Conservation (phyloP, 2,329 filamentous ascomycete species). For the Aspergillus fumigatiaffinis region DNA sequence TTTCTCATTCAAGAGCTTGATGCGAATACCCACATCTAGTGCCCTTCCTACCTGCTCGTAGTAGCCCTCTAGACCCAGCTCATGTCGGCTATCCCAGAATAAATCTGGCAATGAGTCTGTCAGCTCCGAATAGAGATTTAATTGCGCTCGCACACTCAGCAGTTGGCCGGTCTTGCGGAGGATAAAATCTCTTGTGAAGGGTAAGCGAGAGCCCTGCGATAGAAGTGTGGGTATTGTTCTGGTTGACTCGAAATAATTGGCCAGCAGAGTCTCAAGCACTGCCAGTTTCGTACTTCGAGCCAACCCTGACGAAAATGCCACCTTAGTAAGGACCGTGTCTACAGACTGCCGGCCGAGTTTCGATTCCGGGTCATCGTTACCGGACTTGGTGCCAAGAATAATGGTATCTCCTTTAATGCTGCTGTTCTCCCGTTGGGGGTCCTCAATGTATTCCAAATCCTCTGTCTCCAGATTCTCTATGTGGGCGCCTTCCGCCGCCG, state of each 20-base stretch:
- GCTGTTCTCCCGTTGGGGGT: conserved; percentile 68
- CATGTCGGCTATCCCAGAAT: conserved; percentile 90
- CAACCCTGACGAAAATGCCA: conserved; percentile 92
- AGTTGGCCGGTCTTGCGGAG: conserved; percentile 91
- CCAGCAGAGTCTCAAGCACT: conserved; percentile 78
- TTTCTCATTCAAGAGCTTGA: conserved; percentile 89
- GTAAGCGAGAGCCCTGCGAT: conserved; percentile 60
- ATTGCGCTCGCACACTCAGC: conserved; percentile 79
- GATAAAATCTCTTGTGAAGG: conserved; percentile 72
- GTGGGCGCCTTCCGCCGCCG: conserved; percentile 73
- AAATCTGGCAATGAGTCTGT: conserved; percentile 93
- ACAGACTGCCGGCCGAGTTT: conserved; percentile 36
- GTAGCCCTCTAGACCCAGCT: conserved; percentile 86
- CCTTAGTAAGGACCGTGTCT: conserved; percentile 77
- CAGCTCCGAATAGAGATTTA: conserved; percentile 95
- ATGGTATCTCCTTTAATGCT: conserved; percentile 84
- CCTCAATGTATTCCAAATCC: conserved; percentile 81
- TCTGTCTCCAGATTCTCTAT: conserved; percentile 73
- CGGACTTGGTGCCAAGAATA: conserved; percentile 71
- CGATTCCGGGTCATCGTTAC: conserved; percentile 16
- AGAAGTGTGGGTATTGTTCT: conserved; percentile 76
- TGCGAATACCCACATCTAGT: conserved; percentile 85
- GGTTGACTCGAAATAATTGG: conserved; percentile 81
- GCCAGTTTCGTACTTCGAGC: conserved; percentile 91
- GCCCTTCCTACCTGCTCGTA: conserved; percentile 91